Percentiles rank a stretch among this genome's conserved stretches.
Evolutionary conservation across 495 filamentous ascomycete species (phyloP).

Genomic region (Podospora bellae-mahoneyi): DNA sequence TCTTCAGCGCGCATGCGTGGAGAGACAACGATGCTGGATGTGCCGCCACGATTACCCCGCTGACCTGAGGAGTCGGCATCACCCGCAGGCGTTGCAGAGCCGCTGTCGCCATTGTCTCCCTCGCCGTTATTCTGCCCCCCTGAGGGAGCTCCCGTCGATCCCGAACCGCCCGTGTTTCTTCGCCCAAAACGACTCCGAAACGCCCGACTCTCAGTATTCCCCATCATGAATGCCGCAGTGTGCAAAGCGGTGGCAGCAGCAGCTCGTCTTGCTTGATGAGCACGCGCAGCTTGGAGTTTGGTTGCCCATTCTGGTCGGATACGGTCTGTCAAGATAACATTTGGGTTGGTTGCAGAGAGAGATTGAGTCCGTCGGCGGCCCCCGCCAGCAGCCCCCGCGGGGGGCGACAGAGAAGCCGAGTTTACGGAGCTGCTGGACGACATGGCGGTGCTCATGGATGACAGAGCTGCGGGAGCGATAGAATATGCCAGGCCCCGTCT

Average conservation of each 20-base stretch:
- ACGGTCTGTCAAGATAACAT: slow-evolving; percentile 85
- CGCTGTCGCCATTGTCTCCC: slow-evolving; percentile 32
- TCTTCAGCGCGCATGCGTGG: slow-evolving; percentile 75
- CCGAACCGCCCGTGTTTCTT: slow-evolving; percentile 42
- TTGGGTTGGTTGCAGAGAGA: slow-evolving; percentile 71
- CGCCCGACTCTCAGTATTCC: slow-evolving; percentile 49
- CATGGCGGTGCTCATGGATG: slow-evolving; percentile 63
- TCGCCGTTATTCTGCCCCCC: slow-evolving; percentile 30
- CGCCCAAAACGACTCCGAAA: slow-evolving; percentile 49
- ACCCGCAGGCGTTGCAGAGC: slow-evolving; percentile 26
- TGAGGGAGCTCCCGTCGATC: slow-evolving; percentile 30
- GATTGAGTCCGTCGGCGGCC: slow-evolving; percentile 68
- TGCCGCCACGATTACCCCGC: slow-evolving; percentile 15
- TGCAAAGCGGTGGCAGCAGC: slow-evolving; percentile 93
- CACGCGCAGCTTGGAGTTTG: slow-evolving; percentile 80
- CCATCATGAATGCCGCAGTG: slow-evolving; percentile 91
- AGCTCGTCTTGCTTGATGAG: slow-evolving; percentile 78
- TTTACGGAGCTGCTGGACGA: slow-evolving; percentile 55
- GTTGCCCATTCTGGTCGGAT: slow-evolving; percentile 92
- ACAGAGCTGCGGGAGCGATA: slow-evolving; percentile 37
- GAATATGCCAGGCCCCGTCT: slow-evolving; percentile 76
- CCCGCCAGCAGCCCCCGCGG: slow-evolving; percentile 19
- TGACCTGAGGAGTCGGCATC: slow-evolving; percentile 24
- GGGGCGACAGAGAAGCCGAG: slow-evolving; percentile 42
- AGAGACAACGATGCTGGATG: slow-evolving; percentile 33